Conservation (phyloP, 495 filamentous ascomycete species). For the Astrothelium subdiscretum region DNA sequence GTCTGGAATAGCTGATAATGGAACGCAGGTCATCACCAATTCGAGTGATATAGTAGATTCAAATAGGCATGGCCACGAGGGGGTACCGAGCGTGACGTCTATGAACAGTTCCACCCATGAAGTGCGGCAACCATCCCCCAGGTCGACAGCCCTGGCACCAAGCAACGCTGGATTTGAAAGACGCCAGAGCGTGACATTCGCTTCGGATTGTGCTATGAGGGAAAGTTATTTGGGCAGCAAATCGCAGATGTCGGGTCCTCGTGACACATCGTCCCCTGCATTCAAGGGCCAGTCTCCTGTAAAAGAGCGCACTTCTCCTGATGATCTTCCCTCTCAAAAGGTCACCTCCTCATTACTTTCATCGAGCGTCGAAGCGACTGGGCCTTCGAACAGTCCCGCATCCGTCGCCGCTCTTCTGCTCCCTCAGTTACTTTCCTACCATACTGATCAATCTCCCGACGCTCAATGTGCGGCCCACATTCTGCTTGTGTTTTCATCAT, state of each 20-base stretch:
- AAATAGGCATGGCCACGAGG: not conserved
- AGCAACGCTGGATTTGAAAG: not conserved
- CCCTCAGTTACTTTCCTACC: slow-evolving; percentile 19
- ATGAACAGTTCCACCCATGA: not conserved
- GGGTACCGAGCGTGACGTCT: not conserved
- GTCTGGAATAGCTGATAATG: not conserved
- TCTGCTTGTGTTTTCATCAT: slow-evolving; percentile 22
- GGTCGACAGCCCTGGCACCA: not conserved
- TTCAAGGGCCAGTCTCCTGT: not conserved
- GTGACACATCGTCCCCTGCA: not conserved
- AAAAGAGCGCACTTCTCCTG: not conserved
- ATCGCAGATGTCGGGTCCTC: not conserved
- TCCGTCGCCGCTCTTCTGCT: slow-evolving; percentile 14
- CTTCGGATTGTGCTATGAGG: not conserved
- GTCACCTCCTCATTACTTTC: not conserved
- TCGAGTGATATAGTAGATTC: not conserved
- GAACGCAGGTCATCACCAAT: not conserved
- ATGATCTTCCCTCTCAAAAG: not conserved
- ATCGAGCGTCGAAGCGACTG: not conserved
- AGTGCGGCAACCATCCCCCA: not conserved
- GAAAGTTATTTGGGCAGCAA: not conserved
- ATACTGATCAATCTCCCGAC: slow-evolving; percentile 18
- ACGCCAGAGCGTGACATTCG: not conserved
- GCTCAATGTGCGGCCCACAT: slow-evolving; percentile 25
- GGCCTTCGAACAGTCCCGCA: not conserved